Conservation (phyloP, 306 rosid species). For the Trichosanthes truncata region DNA sequence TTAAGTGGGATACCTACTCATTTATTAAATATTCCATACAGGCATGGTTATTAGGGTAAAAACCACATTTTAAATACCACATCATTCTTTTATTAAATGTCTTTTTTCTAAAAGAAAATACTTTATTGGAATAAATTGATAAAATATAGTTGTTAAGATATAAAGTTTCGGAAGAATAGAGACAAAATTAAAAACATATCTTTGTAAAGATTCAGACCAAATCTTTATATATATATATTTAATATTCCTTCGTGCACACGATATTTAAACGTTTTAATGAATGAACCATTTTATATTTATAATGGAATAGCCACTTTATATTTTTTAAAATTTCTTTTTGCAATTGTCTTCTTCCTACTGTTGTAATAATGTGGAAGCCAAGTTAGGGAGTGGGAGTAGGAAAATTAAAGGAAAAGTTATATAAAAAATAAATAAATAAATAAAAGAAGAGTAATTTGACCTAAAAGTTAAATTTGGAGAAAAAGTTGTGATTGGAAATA, state of each 20-base stretch:
- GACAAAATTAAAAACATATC: background rate
- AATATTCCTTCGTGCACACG: background rate
- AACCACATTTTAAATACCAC: background rate
- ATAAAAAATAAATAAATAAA: background rate
- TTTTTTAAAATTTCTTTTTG: background rate
- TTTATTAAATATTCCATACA: too few relatives aligned
- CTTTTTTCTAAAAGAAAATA: background rate
- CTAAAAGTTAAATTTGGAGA: background rate
- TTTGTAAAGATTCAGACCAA: background rate
- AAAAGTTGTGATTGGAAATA: background rate
- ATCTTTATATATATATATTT: background rate
- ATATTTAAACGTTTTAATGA: too few relatives aligned
- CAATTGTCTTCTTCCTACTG: background rate
- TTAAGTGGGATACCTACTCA: too few relatives aligned
- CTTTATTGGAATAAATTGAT: background rate
- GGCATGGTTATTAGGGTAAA: too few relatives aligned
- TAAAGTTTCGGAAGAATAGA: background rate
- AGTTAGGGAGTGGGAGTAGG: background rate
- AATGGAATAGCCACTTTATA: background rate
- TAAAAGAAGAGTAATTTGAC: background rate
- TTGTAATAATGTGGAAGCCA: slow-evolving; percentile 4
- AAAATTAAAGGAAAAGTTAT: background rate
- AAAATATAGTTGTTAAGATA: background rate
- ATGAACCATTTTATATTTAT: background rate
- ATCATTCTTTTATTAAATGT: too few relatives aligned